Conservation (phyloP, 805 yeast genomes). For the Ogataea zsoltii region DNA sequence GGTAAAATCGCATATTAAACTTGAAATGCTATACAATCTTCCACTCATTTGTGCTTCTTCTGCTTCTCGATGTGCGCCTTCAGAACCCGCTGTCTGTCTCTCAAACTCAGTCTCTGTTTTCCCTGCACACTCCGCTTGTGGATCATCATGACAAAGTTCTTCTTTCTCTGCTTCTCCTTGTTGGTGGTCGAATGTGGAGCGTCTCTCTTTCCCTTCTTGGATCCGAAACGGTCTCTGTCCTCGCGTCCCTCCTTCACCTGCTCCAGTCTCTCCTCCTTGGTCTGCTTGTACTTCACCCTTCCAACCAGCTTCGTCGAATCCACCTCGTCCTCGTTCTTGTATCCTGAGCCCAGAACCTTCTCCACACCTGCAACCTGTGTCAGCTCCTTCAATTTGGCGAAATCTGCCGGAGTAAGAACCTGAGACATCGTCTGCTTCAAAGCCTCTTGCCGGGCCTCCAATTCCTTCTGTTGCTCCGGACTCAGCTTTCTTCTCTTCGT, state of each 20-base stretch:
- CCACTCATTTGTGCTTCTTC: constrained; percentile 66
- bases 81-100: constrained; percentile 86
- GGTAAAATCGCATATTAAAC: no score
- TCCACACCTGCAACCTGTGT: constrained; percentile 83
- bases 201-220: constrained; percentile 77
- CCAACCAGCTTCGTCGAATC: constrained; percentile 81
- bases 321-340: constrained; percentile 77
- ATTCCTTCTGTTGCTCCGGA: constrained; percentile 25
- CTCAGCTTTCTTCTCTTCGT: constrained; percentile 37
- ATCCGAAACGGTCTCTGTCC: constrained; percentile 88
- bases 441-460: constrained; percentile 39
- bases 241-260: constrained; percentile 88
- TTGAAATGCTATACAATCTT: neutral
- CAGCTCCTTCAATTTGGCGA: constrained; percentile 90
- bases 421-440: constrained; percentile 49
- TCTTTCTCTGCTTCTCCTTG: constrained; percentile 94
- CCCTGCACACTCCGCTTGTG: constrained; percentile 95
- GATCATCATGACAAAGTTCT: constrained; percentile 98
- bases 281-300: constrained; percentile 75
- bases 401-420: constrained; percentile 96
- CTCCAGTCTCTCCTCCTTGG: constrained; percentile 88
- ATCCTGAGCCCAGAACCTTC: constrained; percentile 62
- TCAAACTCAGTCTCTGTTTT: constrained; percentile 82
- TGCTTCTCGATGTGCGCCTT: constrained; percentile 87
- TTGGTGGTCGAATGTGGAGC: constrained; percentile 90